A percentile compares a stretch with the other conserved stretches of the same genome.
Evolutionary conservation across 345 rosid genomes (phyloP).

Genomic region (Gossypium bickii): DNA sequence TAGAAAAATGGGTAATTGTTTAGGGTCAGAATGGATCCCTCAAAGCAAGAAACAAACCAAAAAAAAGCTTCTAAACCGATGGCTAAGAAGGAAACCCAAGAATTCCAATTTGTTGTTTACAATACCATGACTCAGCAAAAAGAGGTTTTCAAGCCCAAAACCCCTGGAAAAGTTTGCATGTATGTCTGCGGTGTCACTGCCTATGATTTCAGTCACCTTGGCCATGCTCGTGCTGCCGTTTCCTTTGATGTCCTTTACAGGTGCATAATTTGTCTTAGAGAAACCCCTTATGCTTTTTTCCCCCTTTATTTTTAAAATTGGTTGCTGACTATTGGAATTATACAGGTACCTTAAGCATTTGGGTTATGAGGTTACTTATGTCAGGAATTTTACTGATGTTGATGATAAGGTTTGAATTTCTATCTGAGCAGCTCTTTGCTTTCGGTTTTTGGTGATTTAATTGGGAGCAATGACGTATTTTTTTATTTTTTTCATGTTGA

Average conservation of each 20-base stretch:
- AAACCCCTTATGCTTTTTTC: background rate
- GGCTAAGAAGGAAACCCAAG: constrained; percentile 1
- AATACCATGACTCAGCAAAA: constrained; percentile 65
- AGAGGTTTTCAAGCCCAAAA: constrained; percentile 47
- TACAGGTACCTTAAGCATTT: constrained; percentile 66
- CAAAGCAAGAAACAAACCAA: constrained; percentile 1
- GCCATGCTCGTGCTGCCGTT: constrained; percentile 88
- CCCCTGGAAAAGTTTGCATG: constrained; percentile 59
- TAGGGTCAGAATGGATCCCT: constrained; percentile 5
- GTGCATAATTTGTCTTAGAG: constrained; percentile 10
- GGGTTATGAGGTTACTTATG: constrained; percentile 69
- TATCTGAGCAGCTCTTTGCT: background rate
- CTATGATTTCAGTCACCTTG: constrained; percentile 83
- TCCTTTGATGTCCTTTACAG: constrained; percentile 77
- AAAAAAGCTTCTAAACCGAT: constrained; percentile 5
- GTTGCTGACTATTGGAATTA: constrained; percentile 11
- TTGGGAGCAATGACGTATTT: background rate
- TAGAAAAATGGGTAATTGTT: background rate
- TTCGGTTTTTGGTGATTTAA: background rate
- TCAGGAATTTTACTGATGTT: constrained; percentile 84
- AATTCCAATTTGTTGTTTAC: constrained; percentile 40
- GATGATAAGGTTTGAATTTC: constrained; percentile 72
- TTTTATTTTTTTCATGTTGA: background rate
- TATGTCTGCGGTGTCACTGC: constrained; percentile 92
- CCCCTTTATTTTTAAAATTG: background rate